Evolutionary conservation across 2,329 filamentous ascomycete species (phyloP).

Genomic region (Rutstroemia sp.): DNA sequence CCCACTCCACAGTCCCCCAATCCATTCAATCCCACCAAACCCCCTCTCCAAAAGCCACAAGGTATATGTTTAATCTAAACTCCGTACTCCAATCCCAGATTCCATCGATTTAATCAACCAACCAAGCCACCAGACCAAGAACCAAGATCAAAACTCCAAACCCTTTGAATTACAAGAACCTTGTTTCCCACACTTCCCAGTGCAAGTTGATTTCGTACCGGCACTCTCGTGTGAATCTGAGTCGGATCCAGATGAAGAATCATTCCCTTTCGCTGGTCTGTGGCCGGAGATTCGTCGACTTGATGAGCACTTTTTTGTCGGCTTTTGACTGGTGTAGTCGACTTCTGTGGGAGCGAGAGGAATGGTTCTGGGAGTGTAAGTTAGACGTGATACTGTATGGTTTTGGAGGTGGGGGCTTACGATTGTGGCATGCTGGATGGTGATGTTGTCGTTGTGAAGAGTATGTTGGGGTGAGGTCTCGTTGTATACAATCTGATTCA

Average conservation of each 20-base stretch:
- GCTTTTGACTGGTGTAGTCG: background rate
- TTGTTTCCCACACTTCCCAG: background rate
- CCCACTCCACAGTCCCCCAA: no score
- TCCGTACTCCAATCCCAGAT: no score
- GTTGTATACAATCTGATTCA: background rate
- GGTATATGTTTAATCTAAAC: no score
- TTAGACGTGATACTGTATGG: background rate
- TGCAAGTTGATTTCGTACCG: background rate
- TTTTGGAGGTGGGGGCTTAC: background rate
- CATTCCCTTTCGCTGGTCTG: background rate
- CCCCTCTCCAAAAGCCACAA: no score
- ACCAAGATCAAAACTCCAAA: background rate
- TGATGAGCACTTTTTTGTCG: background rate
- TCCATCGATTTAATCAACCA: no score
- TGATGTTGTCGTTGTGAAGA: background rate
- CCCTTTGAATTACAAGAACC: background rate
- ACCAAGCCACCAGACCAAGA: no score
- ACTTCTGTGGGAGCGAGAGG: background rate
- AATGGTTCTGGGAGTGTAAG: background rate
- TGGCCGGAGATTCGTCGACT: background rate
- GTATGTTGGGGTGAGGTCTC: background rate
- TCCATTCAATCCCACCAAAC: no score
- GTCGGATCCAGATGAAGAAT: background rate
- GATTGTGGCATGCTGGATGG: background rate
- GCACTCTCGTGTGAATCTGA: background rate